Conservation (phyloP, 208 protist genomes). For the Wallacemonas rigidus region DNA sequence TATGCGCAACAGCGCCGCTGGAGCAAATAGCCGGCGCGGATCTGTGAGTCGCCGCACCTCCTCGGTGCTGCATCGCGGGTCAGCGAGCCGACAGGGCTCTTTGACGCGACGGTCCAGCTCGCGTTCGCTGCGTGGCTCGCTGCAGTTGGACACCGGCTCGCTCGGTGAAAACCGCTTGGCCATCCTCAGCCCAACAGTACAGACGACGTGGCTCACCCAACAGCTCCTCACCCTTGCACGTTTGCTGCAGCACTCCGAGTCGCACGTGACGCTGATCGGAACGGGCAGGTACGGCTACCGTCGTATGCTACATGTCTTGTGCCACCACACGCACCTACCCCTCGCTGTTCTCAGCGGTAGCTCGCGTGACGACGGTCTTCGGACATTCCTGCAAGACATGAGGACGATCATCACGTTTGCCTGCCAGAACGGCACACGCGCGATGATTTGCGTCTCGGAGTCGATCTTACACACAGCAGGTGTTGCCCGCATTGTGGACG, state of each 20-base stretch:
- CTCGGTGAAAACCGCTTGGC: neutral
- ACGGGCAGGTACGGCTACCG: conserved; percentile 47
- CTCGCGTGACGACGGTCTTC: conserved; percentile 19
- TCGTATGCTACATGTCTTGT: conserved; percentile 62
- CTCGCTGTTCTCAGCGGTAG: conserved; percentile 53
- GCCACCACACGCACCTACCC: conserved; percentile 42
- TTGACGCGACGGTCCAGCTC: conserved; percentile 8
- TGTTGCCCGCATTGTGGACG: conserved; percentile 55
- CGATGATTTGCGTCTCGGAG: conserved; percentile 58
- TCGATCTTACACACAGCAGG: conserved; percentile 43
- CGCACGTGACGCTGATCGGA: conserved; percentile 57
- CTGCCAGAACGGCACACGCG: conserved; percentile 51
- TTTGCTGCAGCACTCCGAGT: conserved; percentile 29
- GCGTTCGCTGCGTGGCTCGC: conserved; percentile 8
- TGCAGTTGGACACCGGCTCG: conserved; percentile 11
- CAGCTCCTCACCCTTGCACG: conserved; percentile 26
- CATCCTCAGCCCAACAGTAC: conserved; percentile 34
- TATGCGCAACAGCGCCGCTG: neutral
- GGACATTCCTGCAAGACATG: conserved; percentile 59
- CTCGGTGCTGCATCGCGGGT: neutral
- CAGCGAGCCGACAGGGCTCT: conserved; percentile 2
- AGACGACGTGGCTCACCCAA: conserved; percentile 60
- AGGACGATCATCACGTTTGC: conserved; percentile 43
- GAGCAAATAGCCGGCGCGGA: neutral
- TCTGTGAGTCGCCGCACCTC: neutral